Conservation (phyloP, 176 grass and related monocot genomes). For the Guadua angustifolia region DNA sequence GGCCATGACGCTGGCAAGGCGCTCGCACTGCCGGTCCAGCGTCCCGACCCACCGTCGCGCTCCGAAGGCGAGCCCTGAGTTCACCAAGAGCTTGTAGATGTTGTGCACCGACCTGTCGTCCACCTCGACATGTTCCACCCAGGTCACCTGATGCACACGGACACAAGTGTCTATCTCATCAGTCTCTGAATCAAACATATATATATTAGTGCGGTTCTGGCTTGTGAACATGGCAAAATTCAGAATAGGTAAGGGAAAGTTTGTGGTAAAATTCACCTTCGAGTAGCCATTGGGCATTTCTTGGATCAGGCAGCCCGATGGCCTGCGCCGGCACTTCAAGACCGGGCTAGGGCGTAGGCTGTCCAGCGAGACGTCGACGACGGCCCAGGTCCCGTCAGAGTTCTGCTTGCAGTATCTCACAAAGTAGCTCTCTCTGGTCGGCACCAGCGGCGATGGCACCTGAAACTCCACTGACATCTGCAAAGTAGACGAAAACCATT, state of each 20-base stretch:
- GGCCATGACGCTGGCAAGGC: conserved; percentile 90
- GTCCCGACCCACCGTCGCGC: conserved; percentile 80
- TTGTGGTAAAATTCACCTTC: conserved; percentile 49
- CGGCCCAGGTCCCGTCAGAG: conserved; percentile 79
- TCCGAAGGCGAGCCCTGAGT: conserved; percentile 82
- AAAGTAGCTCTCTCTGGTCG: conserved; percentile 86
- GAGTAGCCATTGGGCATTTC: conserved; percentile 99
- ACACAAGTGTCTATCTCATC: not conserved
- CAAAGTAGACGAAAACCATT: not conserved
- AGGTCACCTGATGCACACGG: conserved; percentile 57
- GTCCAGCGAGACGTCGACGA: conserved; percentile 93
- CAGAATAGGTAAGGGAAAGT: not conserved
- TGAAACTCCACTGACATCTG: conserved; percentile 99
- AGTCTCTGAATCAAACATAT: conserved; percentile 4
- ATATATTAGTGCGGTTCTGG: not conserved
- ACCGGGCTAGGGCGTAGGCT: conserved; percentile 64
- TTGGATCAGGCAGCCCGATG: conserved; percentile 91
- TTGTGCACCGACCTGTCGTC: conserved; percentile 92
- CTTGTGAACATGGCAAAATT: not conserved
- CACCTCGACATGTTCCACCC: conserved; percentile 97
- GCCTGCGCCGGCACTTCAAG: conserved; percentile 64
- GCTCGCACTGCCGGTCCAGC: conserved; percentile 87
- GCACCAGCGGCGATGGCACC: conserved; percentile 90
- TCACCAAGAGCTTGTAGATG: conserved; percentile 82
- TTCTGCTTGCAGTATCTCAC: conserved; percentile 97